Base-by-base conservation (phyloP, 2,329 filamentous ascomycete genomes). In the Colletotrichum ledebouriae region DNA sequence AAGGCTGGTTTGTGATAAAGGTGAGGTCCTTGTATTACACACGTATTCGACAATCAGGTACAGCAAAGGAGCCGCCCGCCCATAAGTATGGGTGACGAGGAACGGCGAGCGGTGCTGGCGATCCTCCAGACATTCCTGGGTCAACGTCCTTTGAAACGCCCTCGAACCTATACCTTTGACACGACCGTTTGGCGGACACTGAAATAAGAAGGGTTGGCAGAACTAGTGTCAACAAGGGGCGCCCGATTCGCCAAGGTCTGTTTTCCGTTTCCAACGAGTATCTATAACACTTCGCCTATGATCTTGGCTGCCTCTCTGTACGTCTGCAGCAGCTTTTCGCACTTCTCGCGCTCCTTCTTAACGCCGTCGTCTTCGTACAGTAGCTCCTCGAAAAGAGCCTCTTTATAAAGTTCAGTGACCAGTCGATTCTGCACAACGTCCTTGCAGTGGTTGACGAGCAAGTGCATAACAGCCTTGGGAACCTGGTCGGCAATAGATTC, bases 401-500 rank as follows among this genome's bases (percentile, higher is more conserved):
- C 96, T 81, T 93, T 95, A 85, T 99, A 99, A 58, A 99, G 85
- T 78, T 97, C 93, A 78, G 93, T 97, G 65, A 99, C 96, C 6
- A 99, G 89, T 52, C 96, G 89, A 81, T 99, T 99, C 81, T 99
- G 96, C 37, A 99, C 94, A 12, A 95, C 95, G 73, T 99, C 96
- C 80, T 98, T 98, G 82, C 93, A 97, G 84, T 98, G 93, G 81
- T 99, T 99, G 77, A 99, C 96, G 39, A 99, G 88, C 53, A 99
- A 88, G 79, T 99, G 96, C 96, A 99, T 99, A 73, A 99, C 92
- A 5, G 96, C 96, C 83, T 99, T 99, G 73, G 96, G 96, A 11
- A 99, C 96, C 82, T 98, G 95, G 78, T 99, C 96, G 50, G 95
- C 95, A 75, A 98, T 97, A n/a, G 94, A 95, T 81, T 99, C 96